Evolutionary conservation across 345 rosid species (phyloP).

Genomic region (Fremontodendron californicum): DNA sequence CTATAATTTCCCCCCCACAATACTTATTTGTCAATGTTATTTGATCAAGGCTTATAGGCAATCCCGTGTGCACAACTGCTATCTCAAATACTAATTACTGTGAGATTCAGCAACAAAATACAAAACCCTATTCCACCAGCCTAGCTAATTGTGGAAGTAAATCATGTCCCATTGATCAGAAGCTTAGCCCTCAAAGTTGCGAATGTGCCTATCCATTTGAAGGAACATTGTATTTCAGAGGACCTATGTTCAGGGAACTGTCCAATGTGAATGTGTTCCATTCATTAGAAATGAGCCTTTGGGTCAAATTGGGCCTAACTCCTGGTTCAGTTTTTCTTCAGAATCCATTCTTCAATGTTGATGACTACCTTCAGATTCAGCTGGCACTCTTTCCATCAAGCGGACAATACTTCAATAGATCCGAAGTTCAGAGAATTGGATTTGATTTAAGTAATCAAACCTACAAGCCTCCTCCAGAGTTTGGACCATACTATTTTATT

Average conservation of each 20-base stretch:
- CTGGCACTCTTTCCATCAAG: conserved; percentile 66
- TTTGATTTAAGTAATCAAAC: conserved; percentile 83
- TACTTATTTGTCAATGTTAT: conserved; percentile 12
- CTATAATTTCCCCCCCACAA: background rate
- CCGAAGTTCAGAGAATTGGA: conserved; percentile 66
- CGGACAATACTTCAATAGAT: conserved; percentile 57
- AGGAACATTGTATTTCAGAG: conserved; percentile 84
- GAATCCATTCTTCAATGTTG: conserved; percentile 75
- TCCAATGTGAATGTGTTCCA: conserved; percentile 60
- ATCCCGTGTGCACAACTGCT: conserved; percentile 70
- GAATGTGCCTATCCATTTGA: conserved; percentile 82
- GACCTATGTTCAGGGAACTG: conserved; percentile 65
- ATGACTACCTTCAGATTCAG: conserved; percentile 88
- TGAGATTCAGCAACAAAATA: conserved; percentile 48
- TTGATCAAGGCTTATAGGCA: conserved; percentile 67
- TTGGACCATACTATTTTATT: conserved; percentile 86
- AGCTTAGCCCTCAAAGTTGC: conserved; percentile 89
- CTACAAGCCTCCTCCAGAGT: conserved; percentile 70
- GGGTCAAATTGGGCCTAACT: conserved; percentile 63
- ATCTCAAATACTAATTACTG: conserved; percentile 69
- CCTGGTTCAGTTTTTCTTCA: conserved; percentile 84
- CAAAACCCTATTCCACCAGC: conserved; percentile 70
- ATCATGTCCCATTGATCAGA: conserved; percentile 60
- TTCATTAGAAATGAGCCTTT: conserved; percentile 72
- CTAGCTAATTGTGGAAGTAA: conserved; percentile 65